These are phyloP conservation scores for Paracorniculantispora psalliotae DNA, from an alignment of 2,329 filamentous ascomycete species.

Conservation along the genomic window DNA sequence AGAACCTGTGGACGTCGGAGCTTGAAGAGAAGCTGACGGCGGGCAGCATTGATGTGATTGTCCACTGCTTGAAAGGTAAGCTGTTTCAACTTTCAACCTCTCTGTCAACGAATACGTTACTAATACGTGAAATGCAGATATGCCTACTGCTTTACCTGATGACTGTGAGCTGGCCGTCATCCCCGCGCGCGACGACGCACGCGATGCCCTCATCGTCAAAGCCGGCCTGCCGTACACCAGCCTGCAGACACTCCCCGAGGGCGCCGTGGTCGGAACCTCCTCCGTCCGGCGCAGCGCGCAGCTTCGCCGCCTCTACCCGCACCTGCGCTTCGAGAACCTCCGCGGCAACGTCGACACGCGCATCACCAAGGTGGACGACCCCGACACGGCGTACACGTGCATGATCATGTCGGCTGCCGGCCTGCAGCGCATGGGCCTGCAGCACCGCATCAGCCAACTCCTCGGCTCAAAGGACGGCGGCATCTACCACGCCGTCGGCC, in stretches of 20 bases:
- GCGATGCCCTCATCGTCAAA: constrained; percentile 61
- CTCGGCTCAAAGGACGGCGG: constrained; percentile 67
- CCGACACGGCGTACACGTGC: constrained; percentile 68
- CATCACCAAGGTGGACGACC: constrained; percentile 74
- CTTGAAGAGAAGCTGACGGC: constrained; percentile 74
- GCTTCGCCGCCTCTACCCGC: constrained; percentile 69
- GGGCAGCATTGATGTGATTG: constrained; percentile 71
- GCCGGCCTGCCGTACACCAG: constrained; percentile 53
- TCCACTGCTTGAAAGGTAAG: constrained; percentile 73
- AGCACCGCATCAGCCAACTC: constrained; percentile 70
- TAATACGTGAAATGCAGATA: constrained; percentile 52
- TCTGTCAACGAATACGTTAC: neutral
- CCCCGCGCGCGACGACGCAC: constrained; percentile 70
- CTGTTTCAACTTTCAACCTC: neutral
- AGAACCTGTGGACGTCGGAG: constrained; percentile 93
- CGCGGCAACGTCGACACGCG: constrained; percentile 90
- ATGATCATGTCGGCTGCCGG: constrained; percentile 89
- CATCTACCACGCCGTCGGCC: constrained; percentile 87
- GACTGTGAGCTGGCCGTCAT: constrained; percentile 73
- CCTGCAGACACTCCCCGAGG: constrained; percentile 69
- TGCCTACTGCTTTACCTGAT: constrained; percentile 79
- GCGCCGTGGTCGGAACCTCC: constrained; percentile 82
- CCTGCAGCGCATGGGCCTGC: constrained; percentile 67
- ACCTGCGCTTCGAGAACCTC: constrained; percentile 74
- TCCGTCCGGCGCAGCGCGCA: constrained; percentile 86